Evolutionary conservation across 495 filamentous ascomycete genomes (phyloP).

Genomic region (Penicillium coffeae): DNA sequence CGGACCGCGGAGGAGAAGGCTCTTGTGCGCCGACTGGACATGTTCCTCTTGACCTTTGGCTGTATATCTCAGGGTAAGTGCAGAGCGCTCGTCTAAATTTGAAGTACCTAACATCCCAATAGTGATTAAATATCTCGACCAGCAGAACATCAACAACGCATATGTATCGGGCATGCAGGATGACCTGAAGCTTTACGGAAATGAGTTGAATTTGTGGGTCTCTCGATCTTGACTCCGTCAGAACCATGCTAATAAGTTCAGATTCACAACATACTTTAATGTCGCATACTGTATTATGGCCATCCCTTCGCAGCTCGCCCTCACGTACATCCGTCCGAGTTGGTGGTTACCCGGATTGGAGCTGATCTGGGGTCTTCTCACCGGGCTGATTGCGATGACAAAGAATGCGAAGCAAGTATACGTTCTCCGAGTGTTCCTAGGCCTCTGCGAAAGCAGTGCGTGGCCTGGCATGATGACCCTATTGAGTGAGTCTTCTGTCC

Average conservation of each 20-base stretch:
- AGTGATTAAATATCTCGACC: conserved; percentile 55
- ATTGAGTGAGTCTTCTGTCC: conserved; percentile 15
- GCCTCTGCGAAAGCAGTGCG: conserved; percentile 29
- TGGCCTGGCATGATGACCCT: conserved; percentile 35
- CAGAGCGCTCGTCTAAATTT: not conserved
- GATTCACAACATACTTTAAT: conserved; percentile 51
- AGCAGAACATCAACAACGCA: conserved; percentile 53
- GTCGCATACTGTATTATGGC: conserved; percentile 58
- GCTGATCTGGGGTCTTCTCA: conserved; percentile 42
- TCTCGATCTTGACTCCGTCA: not conserved
- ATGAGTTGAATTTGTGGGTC: conserved; percentile 36
- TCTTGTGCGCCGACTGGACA: conserved; percentile 29
- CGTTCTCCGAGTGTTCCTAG: conserved; percentile 26
- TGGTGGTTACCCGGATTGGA: conserved; percentile 55
- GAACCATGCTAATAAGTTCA: conserved; percentile 1
- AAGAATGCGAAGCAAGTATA: conserved; percentile 27
- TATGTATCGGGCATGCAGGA: conserved; percentile 42
- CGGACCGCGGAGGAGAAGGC: conserved; percentile 27
- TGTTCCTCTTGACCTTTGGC: conserved; percentile 28
- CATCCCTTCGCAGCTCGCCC: conserved; percentile 54
- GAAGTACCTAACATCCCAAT: not conserved
- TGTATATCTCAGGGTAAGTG: conserved; percentile 29
- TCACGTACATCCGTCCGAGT: conserved; percentile 51
- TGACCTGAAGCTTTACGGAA: conserved; percentile 40
- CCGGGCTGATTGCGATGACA: conserved; percentile 25